Percentiles rank a stretch among this genome's conserved stretches.
These are phyloP conservation scores for Chalciporus sp. DNA, from an alignment of 1,284 basidiomycete species.

Conservation along the genomic window DNA sequence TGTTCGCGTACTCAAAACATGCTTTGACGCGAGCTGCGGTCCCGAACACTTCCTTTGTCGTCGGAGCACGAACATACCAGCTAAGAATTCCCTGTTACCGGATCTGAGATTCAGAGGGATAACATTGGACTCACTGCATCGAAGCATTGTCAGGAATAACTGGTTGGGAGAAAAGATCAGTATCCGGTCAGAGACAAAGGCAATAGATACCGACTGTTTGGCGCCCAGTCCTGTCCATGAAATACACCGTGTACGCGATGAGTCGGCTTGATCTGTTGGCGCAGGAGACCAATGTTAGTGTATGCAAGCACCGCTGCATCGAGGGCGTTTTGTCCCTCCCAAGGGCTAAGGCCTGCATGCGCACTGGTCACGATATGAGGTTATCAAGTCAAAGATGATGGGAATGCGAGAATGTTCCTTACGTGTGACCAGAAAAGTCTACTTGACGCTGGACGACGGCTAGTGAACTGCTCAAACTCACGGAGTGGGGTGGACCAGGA, in stretches of 20 bases:
- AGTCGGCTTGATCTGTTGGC: constrained; percentile 70
- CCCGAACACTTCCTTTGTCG: constrained; percentile 56
- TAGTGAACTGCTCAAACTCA: constrained; percentile 53
- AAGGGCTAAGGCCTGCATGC: constrained; percentile 70
- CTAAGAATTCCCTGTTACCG: constrained; percentile 25
- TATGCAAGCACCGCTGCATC: constrained; percentile 79
- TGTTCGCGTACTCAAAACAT: constrained; percentile 69
- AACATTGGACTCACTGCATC: constrained; percentile 47
- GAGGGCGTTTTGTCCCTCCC: constrained; percentile 76
- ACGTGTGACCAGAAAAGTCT: constrained; percentile 64
- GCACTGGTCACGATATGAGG: constrained; percentile 41
- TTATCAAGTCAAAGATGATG: neutral
- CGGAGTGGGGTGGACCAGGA: constrained; percentile 53
- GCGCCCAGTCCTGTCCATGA: constrained; percentile 60
- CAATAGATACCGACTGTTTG: constrained; percentile 47
- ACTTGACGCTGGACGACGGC: constrained; percentile 52
- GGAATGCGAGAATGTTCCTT: constrained; percentile 19
- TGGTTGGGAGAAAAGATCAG: constrained; percentile 27
- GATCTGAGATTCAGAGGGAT: neutral
- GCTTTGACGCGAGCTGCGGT: constrained; percentile 59
- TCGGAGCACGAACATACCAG: constrained; percentile 74
- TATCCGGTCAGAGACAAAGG: neutral
- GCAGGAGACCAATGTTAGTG: constrained; percentile 65
- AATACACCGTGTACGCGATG: constrained; percentile 71
- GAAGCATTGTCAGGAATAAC: constrained; percentile 81